Evolutionary conservation across 1,284 basidiomycete species (phyloP).

Genomic region (Sparassis latifolia): DNA sequence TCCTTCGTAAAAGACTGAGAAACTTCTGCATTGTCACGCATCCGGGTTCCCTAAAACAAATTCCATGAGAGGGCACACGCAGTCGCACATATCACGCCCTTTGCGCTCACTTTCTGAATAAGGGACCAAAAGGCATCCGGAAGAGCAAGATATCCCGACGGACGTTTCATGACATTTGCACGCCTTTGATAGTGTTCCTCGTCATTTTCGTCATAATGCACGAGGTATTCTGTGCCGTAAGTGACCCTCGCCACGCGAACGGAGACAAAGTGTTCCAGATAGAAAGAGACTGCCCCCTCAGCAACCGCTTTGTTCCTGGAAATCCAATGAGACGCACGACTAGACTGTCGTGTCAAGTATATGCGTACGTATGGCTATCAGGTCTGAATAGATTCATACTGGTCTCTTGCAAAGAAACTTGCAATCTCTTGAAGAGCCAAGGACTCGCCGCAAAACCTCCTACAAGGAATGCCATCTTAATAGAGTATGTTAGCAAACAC

Average conservation of each 20-base stretch:
- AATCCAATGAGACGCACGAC: no score
- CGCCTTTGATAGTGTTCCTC: slow-evolving; percentile 27
- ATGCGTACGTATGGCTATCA: slow-evolving; percentile 34
- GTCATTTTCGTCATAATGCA: slow-evolving; percentile 24
- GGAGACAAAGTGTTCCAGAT: slow-evolving; percentile 28
- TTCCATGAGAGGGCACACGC: background rate
- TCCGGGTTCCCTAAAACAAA: slow-evolving; percentile 26
- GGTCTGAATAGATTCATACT: slow-evolving; percentile 34
- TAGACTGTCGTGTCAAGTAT: no score
- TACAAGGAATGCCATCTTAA: slow-evolving; percentile 31
- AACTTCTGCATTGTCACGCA: slow-evolving; percentile 34
- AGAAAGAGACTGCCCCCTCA: slow-evolving; percentile 29
- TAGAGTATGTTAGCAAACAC: background rate
- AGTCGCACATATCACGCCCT: background rate
- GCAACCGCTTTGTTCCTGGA: slow-evolving; percentile 27
- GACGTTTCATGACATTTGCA: slow-evolving; percentile 16
- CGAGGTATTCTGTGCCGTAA: slow-evolving; percentile 26
- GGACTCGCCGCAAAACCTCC: slow-evolving; percentile 35
- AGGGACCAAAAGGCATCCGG: slow-evolving; percentile 28
- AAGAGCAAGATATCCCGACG: slow-evolving; percentile 26
- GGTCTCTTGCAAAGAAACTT: slow-evolving; percentile 20
- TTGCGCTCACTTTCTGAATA: slow-evolving; percentile 23
- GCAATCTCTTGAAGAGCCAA: slow-evolving; percentile 27
- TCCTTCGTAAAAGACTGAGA: slow-evolving; percentile 32
- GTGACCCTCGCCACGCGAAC: slow-evolving; percentile 28